These are phyloP conservation scores for Metschnikowia bowlesiae DNA, from an alignment of 805 yeast genomes.

Conservation along the genomic window DNA sequence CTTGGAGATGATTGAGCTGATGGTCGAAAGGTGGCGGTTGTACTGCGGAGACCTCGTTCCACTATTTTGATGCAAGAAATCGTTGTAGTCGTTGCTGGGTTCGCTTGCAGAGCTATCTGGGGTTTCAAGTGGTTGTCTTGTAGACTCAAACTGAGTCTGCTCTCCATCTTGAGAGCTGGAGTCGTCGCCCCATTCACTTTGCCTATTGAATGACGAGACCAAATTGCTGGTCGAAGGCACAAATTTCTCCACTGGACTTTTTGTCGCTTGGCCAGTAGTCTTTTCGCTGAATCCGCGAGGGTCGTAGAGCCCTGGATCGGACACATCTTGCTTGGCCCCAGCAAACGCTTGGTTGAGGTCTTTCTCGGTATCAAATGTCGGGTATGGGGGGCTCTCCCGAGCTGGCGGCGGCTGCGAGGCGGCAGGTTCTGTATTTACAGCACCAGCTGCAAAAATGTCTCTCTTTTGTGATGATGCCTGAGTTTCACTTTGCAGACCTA, in stretches of 20 bases:
- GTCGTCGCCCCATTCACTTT: neutral
- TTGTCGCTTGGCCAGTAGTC: neutral
- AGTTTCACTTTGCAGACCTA: neutral
- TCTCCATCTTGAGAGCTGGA: conserved; percentile 7
- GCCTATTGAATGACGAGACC: conserved; percentile 3
- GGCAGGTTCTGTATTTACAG: neutral
- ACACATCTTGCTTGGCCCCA: conserved; percentile 26
- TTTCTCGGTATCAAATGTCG: conserved; percentile 4
- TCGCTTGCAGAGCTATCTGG: conserved; percentile 5
- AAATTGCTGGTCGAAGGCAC: conserved; percentile 10
- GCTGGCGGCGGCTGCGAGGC: neutral
- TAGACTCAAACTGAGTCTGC: conserved; percentile 4
- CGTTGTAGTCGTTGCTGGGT: conserved; percentile 22
- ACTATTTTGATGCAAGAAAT: conserved; percentile 19
- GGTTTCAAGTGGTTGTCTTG: conserved; percentile 7
- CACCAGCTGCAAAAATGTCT: neutral
- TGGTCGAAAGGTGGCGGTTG: conserved; percentile 36
- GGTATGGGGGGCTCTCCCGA: conserved; percentile 2
- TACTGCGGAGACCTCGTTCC: conserved; percentile 12
- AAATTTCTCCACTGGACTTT: neutral
- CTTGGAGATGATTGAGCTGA: conserved; percentile 39
- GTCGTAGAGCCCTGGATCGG: conserved; percentile 19
- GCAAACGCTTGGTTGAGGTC: conserved; percentile 25
- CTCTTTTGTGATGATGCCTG: neutral
- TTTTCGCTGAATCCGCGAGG: conserved; percentile 10